These are phyloP conservation scores for Aspergillus neotritici DNA, from an alignment of 2,329 filamentous ascomycete species.

Conservation along the genomic window DNA sequence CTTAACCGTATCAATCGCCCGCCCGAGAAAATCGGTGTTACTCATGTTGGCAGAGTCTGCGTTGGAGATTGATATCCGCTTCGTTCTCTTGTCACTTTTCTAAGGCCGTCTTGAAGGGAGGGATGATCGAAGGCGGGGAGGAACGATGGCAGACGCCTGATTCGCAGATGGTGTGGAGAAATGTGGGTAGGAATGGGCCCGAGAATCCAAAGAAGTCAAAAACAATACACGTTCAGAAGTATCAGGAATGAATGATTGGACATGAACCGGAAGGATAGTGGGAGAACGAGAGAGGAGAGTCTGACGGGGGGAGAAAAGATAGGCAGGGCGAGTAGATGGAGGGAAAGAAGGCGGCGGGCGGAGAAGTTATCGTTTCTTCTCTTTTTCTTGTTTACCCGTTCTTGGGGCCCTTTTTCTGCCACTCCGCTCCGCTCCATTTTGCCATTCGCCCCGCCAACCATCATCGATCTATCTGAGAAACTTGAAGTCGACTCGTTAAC, in stretches of 20 bases:
- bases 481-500: too few species aligned
- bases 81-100: neutral
- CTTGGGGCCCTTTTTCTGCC: constrained; percentile 11
- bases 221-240: neutral
- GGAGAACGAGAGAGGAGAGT: neutral
- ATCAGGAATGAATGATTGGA: too few species aligned
- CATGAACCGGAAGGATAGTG: too few species aligned
- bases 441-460: constrained; percentile 20
- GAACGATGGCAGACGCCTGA: neutral
- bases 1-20: constrained; percentile 93
- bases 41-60: constrained; percentile 60
- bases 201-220: constrained; percentile 4
- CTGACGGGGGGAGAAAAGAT: constrained; percentile 15
- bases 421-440: constrained; percentile 17
- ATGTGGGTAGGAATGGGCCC: neutral
- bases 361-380: constrained; percentile 6
- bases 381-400: constrained; percentile 13
- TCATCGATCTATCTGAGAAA: constrained; percentile 1
- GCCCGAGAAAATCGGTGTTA: constrained; percentile 92
- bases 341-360: constrained; percentile 2
- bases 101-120: neutral
- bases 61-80: neutral
- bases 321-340: constrained; percentile 14
- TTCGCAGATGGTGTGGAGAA: neutral
- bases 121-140: constrained; percentile 6